phyloP scores from a whole-genome alignment of 768 basidiomycete genomes.

The Clavaria fumosa region DNA sequence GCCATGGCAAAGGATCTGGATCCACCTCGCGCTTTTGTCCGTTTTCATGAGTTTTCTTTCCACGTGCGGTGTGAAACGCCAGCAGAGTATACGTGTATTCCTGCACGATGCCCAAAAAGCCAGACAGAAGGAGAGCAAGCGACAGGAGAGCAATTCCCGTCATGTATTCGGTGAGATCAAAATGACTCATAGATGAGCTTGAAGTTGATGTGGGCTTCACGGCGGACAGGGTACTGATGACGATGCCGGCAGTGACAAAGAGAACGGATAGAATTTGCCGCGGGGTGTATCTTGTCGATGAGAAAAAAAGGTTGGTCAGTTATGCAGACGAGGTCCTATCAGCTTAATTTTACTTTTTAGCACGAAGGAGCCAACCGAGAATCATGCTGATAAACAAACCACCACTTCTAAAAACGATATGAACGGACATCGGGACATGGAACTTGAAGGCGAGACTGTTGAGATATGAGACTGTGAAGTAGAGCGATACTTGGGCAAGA shows the following conservation, averaged over 20 bases:
- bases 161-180: conserved; percentile 32
- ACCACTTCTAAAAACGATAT: conserved; percentile 88
- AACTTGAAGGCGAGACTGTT: conserved; percentile 90
- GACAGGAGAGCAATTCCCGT: conserved; percentile 62
- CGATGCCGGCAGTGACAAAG: conserved; percentile 68
- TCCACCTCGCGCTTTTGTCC: neutral
- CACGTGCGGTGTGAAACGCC: neutral
- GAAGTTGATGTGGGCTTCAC: conserved; percentile 16
- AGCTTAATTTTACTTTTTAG: conserved; percentile 54
- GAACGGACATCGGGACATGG: conserved; percentile 77
- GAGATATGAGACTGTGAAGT: conserved; percentile 62
- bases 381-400: conserved; percentile 75
- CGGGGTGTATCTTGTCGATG: conserved; percentile 35
- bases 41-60: conserved; percentile 17
- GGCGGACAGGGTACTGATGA: conserved; percentile 70
- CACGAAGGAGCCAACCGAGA: conserved; percentile 52
- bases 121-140: conserved; percentile 65
- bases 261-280: conserved; percentile 60
- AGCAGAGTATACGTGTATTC: conserved; percentile 52
- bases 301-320: conserved; percentile 1
- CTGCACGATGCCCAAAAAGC: conserved; percentile 71
- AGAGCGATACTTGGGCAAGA: conserved; percentile 66
- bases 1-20: conserved; percentile 36
- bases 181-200: conserved; percentile 1
- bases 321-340: conserved; percentile 5